Conservation (phyloP, 805 yeast genomes). For the Candida qinlingensis region DNA sequence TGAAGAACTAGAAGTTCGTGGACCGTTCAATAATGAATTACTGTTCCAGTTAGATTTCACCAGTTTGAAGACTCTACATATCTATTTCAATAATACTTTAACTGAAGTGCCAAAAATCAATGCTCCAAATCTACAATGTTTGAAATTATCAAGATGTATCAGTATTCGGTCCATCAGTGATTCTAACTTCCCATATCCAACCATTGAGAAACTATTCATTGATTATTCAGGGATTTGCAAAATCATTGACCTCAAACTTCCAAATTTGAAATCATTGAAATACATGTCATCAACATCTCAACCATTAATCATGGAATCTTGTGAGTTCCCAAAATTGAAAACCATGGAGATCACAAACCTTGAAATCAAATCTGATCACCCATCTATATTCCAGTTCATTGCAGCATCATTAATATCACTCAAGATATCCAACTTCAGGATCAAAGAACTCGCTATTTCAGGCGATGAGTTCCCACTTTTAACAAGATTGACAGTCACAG, state of each 20-base stretch:
- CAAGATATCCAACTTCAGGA: slow-evolving; percentile 8
- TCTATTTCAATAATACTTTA: slow-evolving; percentile 12
- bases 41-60: slow-evolving; percentile 5
- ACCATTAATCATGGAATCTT: slow-evolving; percentile 9
- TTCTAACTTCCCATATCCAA: slow-evolving; percentile 7
- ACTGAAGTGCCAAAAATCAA: slow-evolving; percentile 9
- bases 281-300: slow-evolving; percentile 14
- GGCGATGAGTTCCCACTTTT: slow-evolving; percentile 3
- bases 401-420: slow-evolving; percentile 10
- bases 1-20: slow-evolving; percentile 13
- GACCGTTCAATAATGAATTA: slow-evolving; percentile 10
- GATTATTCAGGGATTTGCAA: slow-evolving; percentile 13
- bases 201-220: slow-evolving; percentile 4
- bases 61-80: slow-evolving; percentile 4
- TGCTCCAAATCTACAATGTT: slow-evolving; percentile 6
- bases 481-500: slow-evolving; percentile 6
- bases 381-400: slow-evolving; percentile 6
- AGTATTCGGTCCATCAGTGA: slow-evolving; percentile 3
- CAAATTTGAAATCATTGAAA: neutral
- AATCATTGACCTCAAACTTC: slow-evolving; percentile 2
- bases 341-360: slow-evolving; percentile 12
- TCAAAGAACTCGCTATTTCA: slow-evolving; percentile 3
- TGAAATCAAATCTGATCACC: slow-evolving; percentile 8
- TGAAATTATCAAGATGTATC: slow-evolving; percentile 11
- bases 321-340: slow-evolving; percentile 11